Evolutionary conservation across 495 filamentous ascomycete genomes (phyloP), one percentile per base, ranked within the genome.

Genomic region (Aspergillus homomorphus): DNA sequence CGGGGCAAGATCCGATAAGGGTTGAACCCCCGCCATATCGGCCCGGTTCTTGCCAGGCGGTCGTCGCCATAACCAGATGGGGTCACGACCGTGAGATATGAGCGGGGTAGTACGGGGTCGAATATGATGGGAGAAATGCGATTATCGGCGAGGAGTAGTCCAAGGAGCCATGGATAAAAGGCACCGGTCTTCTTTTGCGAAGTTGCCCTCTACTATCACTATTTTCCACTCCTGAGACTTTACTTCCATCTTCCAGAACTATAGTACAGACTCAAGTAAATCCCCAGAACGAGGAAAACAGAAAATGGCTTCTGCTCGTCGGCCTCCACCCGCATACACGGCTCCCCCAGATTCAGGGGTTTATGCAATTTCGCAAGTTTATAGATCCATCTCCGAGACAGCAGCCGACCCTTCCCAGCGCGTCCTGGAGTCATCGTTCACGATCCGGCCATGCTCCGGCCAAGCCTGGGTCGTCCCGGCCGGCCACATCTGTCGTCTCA

Each of bases 401-500:
- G 72, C 74, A 19, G 63, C 66, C 16, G 60, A 66, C 30, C 52
- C 69, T 7, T 62, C 70, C 46, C 71, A 73, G 7, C 71, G 76
- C 20, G 54, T 58, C 1, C 57, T 69, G 1, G 68, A 70, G 49
- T 68, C 69, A 16, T 73, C 70, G 2, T 79, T 79, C 49, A 75
- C 68, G 10, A 69, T 79, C 45, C 69, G 67, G 18, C 75, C 76
- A 53, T 73, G 85, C 42, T 86, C 84, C 1, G 86, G 85, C 4
- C 77, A 80, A 45, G 86, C 86, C 0, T 89, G 85, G 84, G 73
- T 80, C 19, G 85, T 85, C 0, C 77, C 79, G 19, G 71, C 81
- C 10, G 87, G 85, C 15, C 79, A 82, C 46, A 77, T 93, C 58
- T 82, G 89, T 54, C 83, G 85, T 4, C 77, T 93, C 53, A 87